Conservation (phyloP, 148 eudicot genomes). For the Cornus suecica region DNA sequence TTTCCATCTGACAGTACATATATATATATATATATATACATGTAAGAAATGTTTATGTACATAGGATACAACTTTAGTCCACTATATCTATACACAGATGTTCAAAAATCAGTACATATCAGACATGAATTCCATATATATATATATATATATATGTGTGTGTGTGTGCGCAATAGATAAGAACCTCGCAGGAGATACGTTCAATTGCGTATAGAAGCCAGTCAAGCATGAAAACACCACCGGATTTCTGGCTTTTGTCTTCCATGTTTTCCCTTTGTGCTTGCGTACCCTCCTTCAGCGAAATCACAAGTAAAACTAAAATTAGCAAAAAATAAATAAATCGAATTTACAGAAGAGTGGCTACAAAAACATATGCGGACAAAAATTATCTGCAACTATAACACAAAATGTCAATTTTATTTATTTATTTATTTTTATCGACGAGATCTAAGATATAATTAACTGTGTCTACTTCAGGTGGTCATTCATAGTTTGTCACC, state of each 20-base stretch:
- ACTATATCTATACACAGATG: too few species aligned
- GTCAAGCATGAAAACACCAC: slow-evolving; percentile 22
- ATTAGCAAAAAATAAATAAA: background rate
- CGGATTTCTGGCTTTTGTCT: slow-evolving; percentile 11
- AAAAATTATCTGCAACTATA: too few species aligned
- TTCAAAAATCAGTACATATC: too few species aligned
- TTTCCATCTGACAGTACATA: slow-evolving; percentile 28
- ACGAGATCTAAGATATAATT: too few species aligned
- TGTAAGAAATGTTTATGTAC: background rate
- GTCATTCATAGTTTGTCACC: too few species aligned
- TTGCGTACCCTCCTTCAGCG: slow-evolving; percentile 18
- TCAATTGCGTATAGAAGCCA: slow-evolving; percentile 26
- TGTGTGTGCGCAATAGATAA: too few species aligned
- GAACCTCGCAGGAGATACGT: slow-evolving; percentile 38
- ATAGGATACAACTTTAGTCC: background rate
- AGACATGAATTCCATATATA: background rate
- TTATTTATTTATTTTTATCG: too few species aligned
- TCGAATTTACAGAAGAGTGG: too few species aligned
- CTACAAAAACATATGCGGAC: too few species aligned
- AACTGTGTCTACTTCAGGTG: too few species aligned
- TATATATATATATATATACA: background rate
- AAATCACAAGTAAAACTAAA: background rate
- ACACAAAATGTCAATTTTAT: too few species aligned
- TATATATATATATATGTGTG: background rate
- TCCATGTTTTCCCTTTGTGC: slow-evolving; percentile 1